Evolutionary conservation across 345 rosid species (phyloP).

Genomic region (Salix suchowensis): DNA sequence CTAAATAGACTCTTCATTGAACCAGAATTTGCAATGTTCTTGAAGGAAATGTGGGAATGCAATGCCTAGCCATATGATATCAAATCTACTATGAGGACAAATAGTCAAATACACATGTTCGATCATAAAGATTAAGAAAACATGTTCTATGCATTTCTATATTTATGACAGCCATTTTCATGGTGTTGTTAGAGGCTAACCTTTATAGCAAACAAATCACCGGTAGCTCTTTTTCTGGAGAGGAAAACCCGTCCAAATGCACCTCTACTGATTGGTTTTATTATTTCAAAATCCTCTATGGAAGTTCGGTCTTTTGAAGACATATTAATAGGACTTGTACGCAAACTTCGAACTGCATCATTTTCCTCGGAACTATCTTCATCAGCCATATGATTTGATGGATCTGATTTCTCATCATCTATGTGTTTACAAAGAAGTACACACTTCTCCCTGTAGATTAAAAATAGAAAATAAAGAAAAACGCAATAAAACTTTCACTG

Average conservation of each 20-base stretch:
- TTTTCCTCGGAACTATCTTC: constrained; percentile 85
- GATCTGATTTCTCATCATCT: constrained; percentile 72
- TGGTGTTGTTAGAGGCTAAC: constrained; percentile 34
- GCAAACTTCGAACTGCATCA: constrained; percentile 68
- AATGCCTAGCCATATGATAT: not conserved
- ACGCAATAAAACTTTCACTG: not conserved
- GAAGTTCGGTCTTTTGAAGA: constrained; percentile 83
- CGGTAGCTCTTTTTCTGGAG: constrained; percentile 83
- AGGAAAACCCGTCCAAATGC: constrained; percentile 96
- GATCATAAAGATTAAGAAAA: not conserved
- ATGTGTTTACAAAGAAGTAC: constrained; percentile 68
- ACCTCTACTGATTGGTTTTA: constrained; percentile 95
- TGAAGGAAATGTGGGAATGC: not conserved
- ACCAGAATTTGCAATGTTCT: not conserved
- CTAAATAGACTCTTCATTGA: not conserved
- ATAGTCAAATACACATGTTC: not conserved
- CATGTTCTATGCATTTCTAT: not conserved
- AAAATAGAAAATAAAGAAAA: not conserved
- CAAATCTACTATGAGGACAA: not conserved
- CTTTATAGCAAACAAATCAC: constrained; percentile 94
- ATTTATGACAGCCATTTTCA: constrained; percentile 9
- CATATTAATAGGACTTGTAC: constrained; percentile 79
- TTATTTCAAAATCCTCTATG: constrained; percentile 96
- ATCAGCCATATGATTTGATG: constrained; percentile 55
- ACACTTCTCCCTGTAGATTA: constrained; percentile 75